Percentiles rank a stretch among this genome's conserved stretches.
Conservation (phyloP, 208 protist genomes). For the Acanthamoeba castellanii region DNA sequence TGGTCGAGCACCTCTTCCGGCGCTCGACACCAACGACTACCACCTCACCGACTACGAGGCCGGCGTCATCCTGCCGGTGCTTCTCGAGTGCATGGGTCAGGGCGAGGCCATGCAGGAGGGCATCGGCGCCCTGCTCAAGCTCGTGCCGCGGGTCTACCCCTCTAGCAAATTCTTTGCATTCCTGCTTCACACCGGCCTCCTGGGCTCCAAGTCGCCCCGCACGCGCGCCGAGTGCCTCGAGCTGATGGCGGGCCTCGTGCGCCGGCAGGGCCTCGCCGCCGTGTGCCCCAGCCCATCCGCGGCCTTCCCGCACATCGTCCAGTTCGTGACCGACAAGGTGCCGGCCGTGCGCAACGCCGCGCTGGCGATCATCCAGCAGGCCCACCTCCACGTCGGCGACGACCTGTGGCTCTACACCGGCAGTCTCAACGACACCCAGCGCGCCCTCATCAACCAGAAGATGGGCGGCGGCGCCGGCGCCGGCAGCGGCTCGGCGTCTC, state of each 20-base stretch:
- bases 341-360: constrained; percentile 74
- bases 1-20: constrained; percentile 58
- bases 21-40: constrained; percentile 58
- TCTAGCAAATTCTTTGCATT: constrained; percentile 73
- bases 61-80: constrained; percentile 62
- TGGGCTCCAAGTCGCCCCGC: constrained; percentile 76
- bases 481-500: too few species aligned
- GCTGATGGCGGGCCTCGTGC: constrained; percentile 68
- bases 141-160: constrained; percentile 74
- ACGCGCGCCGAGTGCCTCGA: constrained; percentile 73
- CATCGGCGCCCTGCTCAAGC: constrained; percentile 19
- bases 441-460: constrained; percentile 69
- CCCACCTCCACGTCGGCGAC: constrained; percentile 73
- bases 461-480: constrained; percentile 39
- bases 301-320: constrained; percentile 65
- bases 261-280: constrained; percentile 76
- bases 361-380: constrained; percentile 65
- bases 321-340: constrained; percentile 77
- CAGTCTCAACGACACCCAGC: constrained; percentile 64
- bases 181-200: constrained; percentile 41
- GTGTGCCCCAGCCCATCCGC: constrained; percentile 72
- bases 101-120: constrained; percentile 37
- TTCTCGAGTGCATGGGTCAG: constrained; percentile 63
- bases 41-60: constrained; percentile 81
- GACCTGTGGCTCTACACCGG: constrained; percentile 69